phyloP scores from a whole-genome alignment of 768 basidiomycete species.

The Suillus cothurnatus region DNA sequence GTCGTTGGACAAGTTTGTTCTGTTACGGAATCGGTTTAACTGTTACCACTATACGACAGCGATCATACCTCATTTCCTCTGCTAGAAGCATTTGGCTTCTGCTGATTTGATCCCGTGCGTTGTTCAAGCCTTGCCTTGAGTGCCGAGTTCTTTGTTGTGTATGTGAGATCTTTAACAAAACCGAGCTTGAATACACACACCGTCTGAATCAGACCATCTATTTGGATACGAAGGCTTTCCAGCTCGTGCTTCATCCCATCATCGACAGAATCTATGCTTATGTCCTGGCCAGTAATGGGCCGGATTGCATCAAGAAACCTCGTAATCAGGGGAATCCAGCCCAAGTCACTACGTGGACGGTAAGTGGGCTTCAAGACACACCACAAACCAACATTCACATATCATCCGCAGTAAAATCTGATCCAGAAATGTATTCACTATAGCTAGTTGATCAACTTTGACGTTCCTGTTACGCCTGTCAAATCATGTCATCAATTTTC shows the following conservation, averaged over 20 bases:
- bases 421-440: conserved; percentile 65
- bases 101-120: neutral
- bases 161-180: conserved; percentile 28
- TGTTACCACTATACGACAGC: neutral
- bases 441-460: conserved; percentile 58
- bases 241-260: conserved; percentile 60
- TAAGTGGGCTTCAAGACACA: neutral
- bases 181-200: conserved; percentile 35
- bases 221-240: conserved; percentile 54
- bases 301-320: conserved; percentile 58
- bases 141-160: neutral
- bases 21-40: conserved; percentile 36
- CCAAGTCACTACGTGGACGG: neutral
- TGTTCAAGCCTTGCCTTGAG: conserved; percentile 4
- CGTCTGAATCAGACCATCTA: conserved; percentile 68
- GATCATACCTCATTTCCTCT: conserved; percentile 58
- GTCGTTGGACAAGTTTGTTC: conserved; percentile 77
- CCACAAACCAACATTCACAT: neutral
- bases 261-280: conserved; percentile 47
- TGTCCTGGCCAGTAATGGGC: conserved; percentile 62
- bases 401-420: neutral
- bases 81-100: conserved; percentile 42
- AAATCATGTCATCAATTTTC: neutral
- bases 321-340: neutral
- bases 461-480: conserved; percentile 48